Base-by-base conservation (phyloP, 768 basidiomycete genomes). In the Naganishia friedmannii region DNA sequence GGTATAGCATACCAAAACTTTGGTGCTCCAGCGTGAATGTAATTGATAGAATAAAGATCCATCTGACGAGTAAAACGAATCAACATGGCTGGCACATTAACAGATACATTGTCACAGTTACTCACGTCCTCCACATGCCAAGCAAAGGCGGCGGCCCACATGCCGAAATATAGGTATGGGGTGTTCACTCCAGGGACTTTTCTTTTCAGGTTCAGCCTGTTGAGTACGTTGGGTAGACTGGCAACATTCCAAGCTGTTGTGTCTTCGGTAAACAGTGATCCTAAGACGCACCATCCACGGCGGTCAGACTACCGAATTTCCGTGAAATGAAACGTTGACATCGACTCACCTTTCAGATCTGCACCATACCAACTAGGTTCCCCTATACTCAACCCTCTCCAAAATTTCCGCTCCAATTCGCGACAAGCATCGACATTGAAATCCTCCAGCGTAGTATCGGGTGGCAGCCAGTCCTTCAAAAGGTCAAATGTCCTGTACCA, bases 31-130 rank as follows among this genome's bases (percentile, higher is more conserved):
- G 97, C 98, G 80, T 99, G 96, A 67, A 99, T 92, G 79, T 93
- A 98, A 78, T 99, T 99, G 83, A 99, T 98, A 68, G 92, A 94
- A 82, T 95, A 97, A 0, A 99, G 85, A 77, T 99, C 96, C 91
- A 97, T 96, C 81, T 79, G 71, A 7, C 26, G 13, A 29, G 9
- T 21, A 6, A 42, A 23, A 31, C 9, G 32, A 8, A 31, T 31
- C 5, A 26, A 54, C n/a, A 56, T 45, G 19, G 9, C 9, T 65
- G 17, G 7, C 39, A 26, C 3, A 23, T 1, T 10, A 39, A 19
- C 8, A 8, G 26, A 53, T n/a, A 4, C 5, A 21, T 2, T 17
- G 32, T 37, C 19, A 28, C 45, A 42, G n/a, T 15, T 9, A 71
- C 79, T 77, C 46, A 80, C 79, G 75, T 99, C 96, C 81, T 99